These are phyloP conservation scores for Filobasidium floriforme DNA, from an alignment of 768 basidiomycete genomes.

Conservation along the genomic window DNA sequence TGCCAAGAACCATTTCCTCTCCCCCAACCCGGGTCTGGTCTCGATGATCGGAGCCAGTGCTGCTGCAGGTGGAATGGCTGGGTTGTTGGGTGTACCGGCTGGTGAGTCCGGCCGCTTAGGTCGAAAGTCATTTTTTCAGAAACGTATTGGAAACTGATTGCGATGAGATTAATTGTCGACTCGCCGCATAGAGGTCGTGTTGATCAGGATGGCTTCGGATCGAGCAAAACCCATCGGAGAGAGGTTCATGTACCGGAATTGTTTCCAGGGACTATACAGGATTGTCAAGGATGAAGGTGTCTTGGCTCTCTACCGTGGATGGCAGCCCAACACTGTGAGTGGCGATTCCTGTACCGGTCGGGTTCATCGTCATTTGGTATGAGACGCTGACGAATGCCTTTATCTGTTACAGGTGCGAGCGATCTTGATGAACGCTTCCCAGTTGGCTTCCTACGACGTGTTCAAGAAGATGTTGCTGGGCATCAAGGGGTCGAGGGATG, in stretches of 20 bases:
- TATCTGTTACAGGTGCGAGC: constrained; percentile 45
- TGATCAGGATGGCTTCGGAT: constrained; percentile 40
- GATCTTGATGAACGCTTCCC: constrained; percentile 41
- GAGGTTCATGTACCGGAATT: constrained; percentile 35
- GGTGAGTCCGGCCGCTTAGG: constrained; percentile 21
- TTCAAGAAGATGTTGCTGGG: constrained; percentile 39
- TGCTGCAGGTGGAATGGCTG: constrained; percentile 39
- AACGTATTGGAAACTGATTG: background rate
- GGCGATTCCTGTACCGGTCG: no score
- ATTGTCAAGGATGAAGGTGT: constrained; percentile 39
- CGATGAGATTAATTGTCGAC: background rate
- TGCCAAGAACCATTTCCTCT: constrained; percentile 29
- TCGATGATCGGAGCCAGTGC: constrained; percentile 36
- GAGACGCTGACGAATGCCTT: no score
- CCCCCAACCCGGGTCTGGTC: constrained; percentile 18
- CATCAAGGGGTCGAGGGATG: constrained; percentile 28
- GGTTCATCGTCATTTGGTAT: no score
- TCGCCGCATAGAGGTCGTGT: constrained; percentile 19
- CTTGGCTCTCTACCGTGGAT: constrained; percentile 30
- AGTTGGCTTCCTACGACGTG: constrained; percentile 42
- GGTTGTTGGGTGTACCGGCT: constrained; percentile 40
- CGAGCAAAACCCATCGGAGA: constrained; percentile 35
- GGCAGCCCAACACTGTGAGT: constrained; percentile 39
- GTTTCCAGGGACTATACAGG: constrained; percentile 36
- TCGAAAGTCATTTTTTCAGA: no score